Conservation (phyloP, 2,329 filamentous ascomycete species). For the Phialocephala subalpina region DNA sequence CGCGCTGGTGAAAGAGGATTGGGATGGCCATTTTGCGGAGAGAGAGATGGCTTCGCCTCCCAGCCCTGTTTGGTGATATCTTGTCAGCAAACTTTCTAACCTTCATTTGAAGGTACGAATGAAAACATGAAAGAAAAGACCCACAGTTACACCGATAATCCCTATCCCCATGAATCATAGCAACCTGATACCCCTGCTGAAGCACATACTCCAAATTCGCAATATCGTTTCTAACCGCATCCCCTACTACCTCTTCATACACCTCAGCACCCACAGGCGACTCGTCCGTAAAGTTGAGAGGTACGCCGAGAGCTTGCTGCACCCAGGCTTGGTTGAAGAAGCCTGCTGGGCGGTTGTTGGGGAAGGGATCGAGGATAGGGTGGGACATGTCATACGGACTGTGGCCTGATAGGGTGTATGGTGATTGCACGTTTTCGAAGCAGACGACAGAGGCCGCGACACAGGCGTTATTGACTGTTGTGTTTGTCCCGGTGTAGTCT, state of each 20-base stretch:
- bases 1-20: constrained; percentile 63
- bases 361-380: constrained; percentile 21
- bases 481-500: no score
- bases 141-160: constrained; percentile 67
- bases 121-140: no score
- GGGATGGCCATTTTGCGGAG: constrained; percentile 51
- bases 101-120: no score
- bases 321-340: constrained; percentile 45
- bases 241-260: constrained; percentile 56
- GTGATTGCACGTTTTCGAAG: not conserved
- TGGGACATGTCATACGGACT: constrained; percentile 44
- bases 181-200: constrained; percentile 68
- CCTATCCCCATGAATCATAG: constrained; percentile 71
- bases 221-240: constrained; percentile 68
- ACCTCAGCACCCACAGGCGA: constrained; percentile 51
- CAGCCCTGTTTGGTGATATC: no score
- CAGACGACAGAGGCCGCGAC: not conserved
- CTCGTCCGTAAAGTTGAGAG: constrained; percentile 61
- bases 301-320: constrained; percentile 65
- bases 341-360: constrained; percentile 12
- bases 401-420: no score
- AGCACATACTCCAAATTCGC: constrained; percentile 65
- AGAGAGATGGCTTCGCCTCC: constrained; percentile 65
- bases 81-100: no score
- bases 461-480: not conserved